Evolutionary conservation across 1,139 yeast species (phyloP).

Genomic region (Suhomyces maxii): DNA sequence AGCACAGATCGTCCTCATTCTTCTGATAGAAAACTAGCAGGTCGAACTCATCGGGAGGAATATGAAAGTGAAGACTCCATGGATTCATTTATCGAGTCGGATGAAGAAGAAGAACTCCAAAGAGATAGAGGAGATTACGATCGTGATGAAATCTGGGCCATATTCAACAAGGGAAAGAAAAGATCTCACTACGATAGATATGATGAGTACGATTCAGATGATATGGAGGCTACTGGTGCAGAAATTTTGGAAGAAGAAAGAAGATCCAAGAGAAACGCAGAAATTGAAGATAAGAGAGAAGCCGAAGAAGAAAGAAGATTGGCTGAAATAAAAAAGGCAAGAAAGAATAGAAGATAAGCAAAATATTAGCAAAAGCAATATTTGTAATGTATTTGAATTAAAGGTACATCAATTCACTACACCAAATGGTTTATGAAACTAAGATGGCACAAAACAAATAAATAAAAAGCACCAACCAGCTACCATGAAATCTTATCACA

Average conservation of each 20-base stretch:
- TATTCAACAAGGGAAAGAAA: slow-evolving; percentile 68
- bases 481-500: no score
- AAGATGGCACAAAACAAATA: no score
- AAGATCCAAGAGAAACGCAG: slow-evolving; percentile 59
- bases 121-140: slow-evolving; percentile 52
- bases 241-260: slow-evolving; percentile 83
- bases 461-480: no score
- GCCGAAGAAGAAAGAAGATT: slow-evolving; percentile 48
- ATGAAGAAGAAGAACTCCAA: slow-evolving; percentile 47
- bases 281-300: slow-evolving; percentile 65
- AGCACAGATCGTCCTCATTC: neutral
- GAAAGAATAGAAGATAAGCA: slow-evolving; percentile 13
- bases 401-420: no score
- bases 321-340: slow-evolving; percentile 32
- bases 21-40: neutral
- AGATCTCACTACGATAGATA: slow-evolving; percentile 44
- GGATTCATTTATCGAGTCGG: slow-evolving; percentile 57
- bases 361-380: neutral
- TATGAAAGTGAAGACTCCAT: slow-evolving; percentile 34
- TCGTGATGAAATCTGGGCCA: slow-evolving; percentile 85
- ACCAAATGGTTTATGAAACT: no score
- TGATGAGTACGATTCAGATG: slow-evolving; percentile 61
- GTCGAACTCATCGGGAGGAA: slow-evolving; percentile 1
- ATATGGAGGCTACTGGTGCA: slow-evolving; percentile 93
- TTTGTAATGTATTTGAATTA: no score